These are phyloP conservation scores for Oldenlandia corymbosa DNA, from an alignment of 257 asterid genomes.

Conservation along the genomic window DNA sequence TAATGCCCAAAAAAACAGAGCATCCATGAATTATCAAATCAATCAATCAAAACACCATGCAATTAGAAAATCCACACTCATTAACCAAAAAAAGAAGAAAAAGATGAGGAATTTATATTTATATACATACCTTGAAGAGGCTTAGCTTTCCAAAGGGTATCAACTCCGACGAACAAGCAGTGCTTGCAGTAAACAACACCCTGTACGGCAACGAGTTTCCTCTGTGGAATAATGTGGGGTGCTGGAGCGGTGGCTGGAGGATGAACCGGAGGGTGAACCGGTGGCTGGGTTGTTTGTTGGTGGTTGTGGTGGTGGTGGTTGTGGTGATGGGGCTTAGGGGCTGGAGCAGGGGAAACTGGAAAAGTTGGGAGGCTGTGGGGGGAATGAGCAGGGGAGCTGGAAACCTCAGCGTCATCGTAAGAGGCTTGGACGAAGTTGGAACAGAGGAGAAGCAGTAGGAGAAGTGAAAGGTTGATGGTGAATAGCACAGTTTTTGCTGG, in stretches of 20 bases:
- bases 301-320: conserved; percentile 12
- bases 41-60: no score
- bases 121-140: conserved; percentile 38
- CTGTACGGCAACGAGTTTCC: conserved; percentile 29
- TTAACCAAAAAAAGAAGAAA: no score
- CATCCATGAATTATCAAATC: no score
- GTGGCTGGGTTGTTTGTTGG: conserved; percentile 13
- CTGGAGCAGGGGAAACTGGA: conserved; percentile 10
- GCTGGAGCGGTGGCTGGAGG: no score
- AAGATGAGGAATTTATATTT: no score
- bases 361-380: neutral
- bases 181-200: conserved; percentile 62
- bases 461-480: conserved; percentile 16
- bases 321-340: conserved; percentile 16
- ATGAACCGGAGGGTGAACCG: neutral
- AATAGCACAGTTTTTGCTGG: conserved; percentile 17
- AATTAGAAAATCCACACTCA: no score
- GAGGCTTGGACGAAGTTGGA: conserved; percentile 5
- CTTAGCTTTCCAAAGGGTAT: conserved; percentile 37
- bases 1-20: no score
- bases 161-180: conserved; percentile 50
- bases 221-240: neutral
- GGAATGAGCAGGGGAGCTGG: neutral
- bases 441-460: conserved; percentile 26
- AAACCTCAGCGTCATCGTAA: neutral